Evolutionary conservation across 169 alveolate species (phyloP), one percentile per base, ranked within the genome.

Genomic region (Sarcocystis neurona): DNA sequence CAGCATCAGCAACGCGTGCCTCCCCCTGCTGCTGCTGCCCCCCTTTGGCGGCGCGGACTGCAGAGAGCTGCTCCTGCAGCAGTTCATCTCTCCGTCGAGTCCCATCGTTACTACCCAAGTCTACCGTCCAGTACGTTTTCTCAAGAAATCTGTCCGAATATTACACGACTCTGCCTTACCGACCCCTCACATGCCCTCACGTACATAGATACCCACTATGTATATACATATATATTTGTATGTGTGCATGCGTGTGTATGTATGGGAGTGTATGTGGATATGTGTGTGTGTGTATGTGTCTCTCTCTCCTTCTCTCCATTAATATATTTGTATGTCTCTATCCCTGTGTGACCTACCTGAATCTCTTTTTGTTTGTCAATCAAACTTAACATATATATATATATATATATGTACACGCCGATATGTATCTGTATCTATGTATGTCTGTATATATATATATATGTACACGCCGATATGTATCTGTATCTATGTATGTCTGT

Each of bases 1-100:
- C 43, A 39, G 34, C 41, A 23, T 72, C 32, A 39, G 34, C 58
- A 2, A 34, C 23, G 34, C 82, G 23, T 0, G 34, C 10, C 82
- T 72, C 30, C 41, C 82, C 8, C 82, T 72, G 27, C 34, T 39
- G n/a, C 41, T 56, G 3, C 82, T 56, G 15, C 82, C 82, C 1
- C 82, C 56, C 8, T 72, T 72, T 18, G 82, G 82, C 37, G 82
- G 82, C 30, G 10, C 56, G 18, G 82, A 72, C 82, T 23, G 43
- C 8, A 48, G 82, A 8, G 82, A 72, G 47, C 53, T 72, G 82
- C 53, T 72, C 37, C 6, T 30, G 34, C 34, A 72, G 82, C 56
- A 72, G 32, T 39, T 72, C 1, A 6, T n/a, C 4, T 72, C 82
- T 41, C 56, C 82, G 48, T 15, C 27, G 56, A 72, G 41, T 37